Evolutionary conservation across 345 rosid species (phyloP), one percentile per base, ranked within the genome.

Genomic region (Combretum micranthum): DNA sequence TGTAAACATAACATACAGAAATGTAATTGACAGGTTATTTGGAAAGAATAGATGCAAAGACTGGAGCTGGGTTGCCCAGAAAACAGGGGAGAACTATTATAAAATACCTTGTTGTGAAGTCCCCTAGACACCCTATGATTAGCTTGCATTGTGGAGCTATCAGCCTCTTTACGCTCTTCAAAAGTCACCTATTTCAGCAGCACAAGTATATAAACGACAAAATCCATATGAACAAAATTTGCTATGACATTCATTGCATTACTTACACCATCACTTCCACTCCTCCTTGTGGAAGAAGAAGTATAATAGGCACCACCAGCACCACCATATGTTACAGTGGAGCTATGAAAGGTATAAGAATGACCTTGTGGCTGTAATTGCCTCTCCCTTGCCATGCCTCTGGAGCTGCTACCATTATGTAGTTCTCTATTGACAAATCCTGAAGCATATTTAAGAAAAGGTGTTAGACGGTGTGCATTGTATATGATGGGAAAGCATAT

Each of bases 231-330:
- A 61, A 47, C 15, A 32, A 13, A 67, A 43, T 15, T 50, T 42
- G 25, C 49, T 1, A n/a, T 37, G 16, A 62, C 14, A 37, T 13
- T 22, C 46, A 32, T 45, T 20, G 50, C 55, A 39, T 19, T 19
- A 78, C 84, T 65, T 61, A 89, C 99, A 67, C 99, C 99, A 75
- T 93, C 95, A 74, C 87, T 78, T 59, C 99, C 97, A 0, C 72
- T 64, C 72, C 97, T 83, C 78, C 86, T 83, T 17, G 84, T 80
- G 56, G 64, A 79, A 4, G 96, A 87, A 7, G 90, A 85, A 53
- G 90, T 85, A 67, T 82, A 79, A 71, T 83, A 79, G 52, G 85
- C 70, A 14, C 99, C 97, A 51, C 79, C 60, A 1, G 74, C 64
- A 60, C 95, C 96, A 60, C 99, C 96, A 59, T 77, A 80, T 13